Conservation (phyloP, 371 early-diverging fungal genomes). For the Rhizopus sp. region DNA sequence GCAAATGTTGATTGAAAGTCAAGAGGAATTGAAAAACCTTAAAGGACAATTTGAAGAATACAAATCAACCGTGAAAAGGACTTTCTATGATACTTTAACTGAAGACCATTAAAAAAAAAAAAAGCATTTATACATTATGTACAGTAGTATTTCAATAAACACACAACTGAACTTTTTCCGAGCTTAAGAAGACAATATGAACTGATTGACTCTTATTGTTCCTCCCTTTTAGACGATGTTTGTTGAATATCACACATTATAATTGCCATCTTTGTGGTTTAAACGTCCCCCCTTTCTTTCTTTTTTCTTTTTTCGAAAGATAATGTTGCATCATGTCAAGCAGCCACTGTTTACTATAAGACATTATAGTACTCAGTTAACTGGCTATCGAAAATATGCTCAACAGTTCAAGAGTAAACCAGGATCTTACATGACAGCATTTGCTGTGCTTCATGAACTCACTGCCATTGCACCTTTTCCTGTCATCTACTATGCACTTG, state of each 20-base stretch:
- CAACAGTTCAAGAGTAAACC: conserved; percentile 73
- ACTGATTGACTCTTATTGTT: no score
- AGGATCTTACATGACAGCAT: conserved; percentile 78
- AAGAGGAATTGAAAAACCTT: conserved; percentile 50
- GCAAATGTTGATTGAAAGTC: conserved; percentile 48
- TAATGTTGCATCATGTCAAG: no score
- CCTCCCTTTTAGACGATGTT: no score
- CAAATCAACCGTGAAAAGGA: conserved; percentile 65
- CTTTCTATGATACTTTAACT: conserved; percentile 64
- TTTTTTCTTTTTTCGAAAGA: no score
- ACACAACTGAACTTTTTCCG: no score
- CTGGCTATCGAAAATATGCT: conserved; percentile 47
- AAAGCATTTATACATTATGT: not conserved
- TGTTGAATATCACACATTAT: no score
- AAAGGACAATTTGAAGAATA: conserved; percentile 72
- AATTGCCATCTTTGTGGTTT: no score
- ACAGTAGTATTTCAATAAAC: no score
- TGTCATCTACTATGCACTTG: conserved; percentile 69
- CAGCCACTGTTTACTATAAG: no score
- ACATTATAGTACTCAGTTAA: not conserved
- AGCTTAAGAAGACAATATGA: no score
- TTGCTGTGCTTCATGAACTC: conserved; percentile 85
- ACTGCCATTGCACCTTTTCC: conserved; percentile 87
- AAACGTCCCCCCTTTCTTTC: no score
- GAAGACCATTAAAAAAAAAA: conserved; percentile 6